A percentile compares a stretch with the other conserved stretches of the same genome.
These are phyloP conservation scores for Neltuma alba DNA, from an alignment of 306 rosid species.

Conservation along the genomic window DNA sequence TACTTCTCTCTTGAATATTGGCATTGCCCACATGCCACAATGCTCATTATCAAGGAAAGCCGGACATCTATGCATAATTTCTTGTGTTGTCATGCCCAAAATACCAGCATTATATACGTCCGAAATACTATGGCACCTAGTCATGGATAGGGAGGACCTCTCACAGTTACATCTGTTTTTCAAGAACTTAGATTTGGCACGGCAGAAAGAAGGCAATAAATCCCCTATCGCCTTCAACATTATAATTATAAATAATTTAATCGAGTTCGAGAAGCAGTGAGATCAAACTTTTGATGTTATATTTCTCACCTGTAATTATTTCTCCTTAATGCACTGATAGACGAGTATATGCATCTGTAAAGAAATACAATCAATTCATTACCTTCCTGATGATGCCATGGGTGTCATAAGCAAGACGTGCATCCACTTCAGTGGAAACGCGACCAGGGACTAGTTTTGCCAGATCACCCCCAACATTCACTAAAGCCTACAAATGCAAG, in stretches of 20 bases:
- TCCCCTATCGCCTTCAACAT: constrained; percentile 12
- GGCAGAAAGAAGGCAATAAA: constrained; percentile 24
- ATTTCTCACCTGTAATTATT: not conserved
- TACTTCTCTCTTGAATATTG: constrained; percentile 2
- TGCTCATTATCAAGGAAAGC: constrained; percentile 12
- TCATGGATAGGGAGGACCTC: not conserved
- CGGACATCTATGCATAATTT: not conserved
- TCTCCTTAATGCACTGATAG: not conserved
- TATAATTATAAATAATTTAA: constrained; percentile 17
- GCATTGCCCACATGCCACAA: constrained; percentile 13
- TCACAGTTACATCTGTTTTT: not conserved
- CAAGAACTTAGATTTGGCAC: constrained; percentile 11
- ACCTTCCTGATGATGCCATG: constrained; percentile 89
- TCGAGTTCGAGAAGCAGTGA: constrained; percentile 12
- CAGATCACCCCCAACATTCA: constrained; percentile 80
- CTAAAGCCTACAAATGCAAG: constrained; percentile 70
- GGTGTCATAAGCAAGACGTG: constrained; percentile 89
- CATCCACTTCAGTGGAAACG: constrained; percentile 97
- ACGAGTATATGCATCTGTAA: not conserved
- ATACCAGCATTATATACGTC: not conserved
- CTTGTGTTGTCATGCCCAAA: not conserved
- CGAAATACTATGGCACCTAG: not conserved
- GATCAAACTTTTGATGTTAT: not conserved
- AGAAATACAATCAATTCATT: not conserved
- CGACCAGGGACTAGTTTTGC: constrained; percentile 92